These are phyloP conservation scores for Massarina eburnea DNA, from an alignment of 2,329 filamentous ascomycete genomes.

Conservation along the genomic window DNA sequence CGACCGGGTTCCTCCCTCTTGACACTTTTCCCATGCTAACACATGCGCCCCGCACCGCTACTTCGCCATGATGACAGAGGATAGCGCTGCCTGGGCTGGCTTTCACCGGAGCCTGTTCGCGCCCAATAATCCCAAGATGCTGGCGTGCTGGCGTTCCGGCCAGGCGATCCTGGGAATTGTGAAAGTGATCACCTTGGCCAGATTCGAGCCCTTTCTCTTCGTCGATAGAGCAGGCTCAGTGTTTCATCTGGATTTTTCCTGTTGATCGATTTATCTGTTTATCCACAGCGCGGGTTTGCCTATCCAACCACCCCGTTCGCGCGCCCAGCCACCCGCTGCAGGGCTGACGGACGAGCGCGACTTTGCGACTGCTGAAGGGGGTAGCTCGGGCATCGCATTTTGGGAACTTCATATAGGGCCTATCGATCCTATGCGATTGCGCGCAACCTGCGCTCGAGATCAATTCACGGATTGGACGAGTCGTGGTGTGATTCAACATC, in stretches of 20 bases:
- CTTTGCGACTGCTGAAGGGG: not conserved
- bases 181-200: not conserved
- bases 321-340: not conserved
- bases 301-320: not conserved
- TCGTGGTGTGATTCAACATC: not conserved
- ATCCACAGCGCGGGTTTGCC: not conserved
- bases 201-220: not conserved
- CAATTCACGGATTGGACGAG: not conserved
- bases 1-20: not conserved
- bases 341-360: not conserved
- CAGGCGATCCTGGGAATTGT: not conserved
- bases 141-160: not conserved
- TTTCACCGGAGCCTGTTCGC: not conserved
- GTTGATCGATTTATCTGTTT: too few relatives aligned
- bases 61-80: not conserved
- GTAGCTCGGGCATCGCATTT: too few relatives aligned
- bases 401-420: not conserved
- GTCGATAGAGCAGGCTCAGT: too few relatives aligned
- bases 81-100: not conserved
- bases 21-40: not conserved
- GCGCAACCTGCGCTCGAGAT: not conserved
- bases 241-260: too few relatives aligned
- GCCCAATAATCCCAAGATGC: not conserved
- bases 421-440: not conserved
- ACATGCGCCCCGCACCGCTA: slow-evolving; percentile 1